phyloP scores from a whole-genome alignment of 192 early-diverging fungal species.

The Entomortierella chlamydospora region DNA sequence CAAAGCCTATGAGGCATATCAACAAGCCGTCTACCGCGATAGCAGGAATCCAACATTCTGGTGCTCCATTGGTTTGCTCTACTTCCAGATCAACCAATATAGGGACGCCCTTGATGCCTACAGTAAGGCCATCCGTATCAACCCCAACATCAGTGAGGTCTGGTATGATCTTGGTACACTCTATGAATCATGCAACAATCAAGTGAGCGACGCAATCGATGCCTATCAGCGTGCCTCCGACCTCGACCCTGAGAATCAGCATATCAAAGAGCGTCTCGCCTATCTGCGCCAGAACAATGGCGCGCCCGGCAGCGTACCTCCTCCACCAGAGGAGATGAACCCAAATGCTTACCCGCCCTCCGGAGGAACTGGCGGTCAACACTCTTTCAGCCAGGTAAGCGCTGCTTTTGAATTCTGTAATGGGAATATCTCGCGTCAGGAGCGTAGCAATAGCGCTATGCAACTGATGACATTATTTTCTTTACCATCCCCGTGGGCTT shows the following conservation, averaged over 20 bases:
- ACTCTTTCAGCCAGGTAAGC: conserved; percentile 45
- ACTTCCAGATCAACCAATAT: conserved; percentile 97
- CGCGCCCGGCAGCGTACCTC: conserved; percentile 25
- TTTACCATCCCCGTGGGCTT: too few species aligned
- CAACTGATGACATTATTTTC: background rate
- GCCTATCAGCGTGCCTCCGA: conserved; percentile 95
- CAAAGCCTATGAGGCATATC: conserved; percentile 97
- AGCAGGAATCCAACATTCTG: conserved; percentile 95
- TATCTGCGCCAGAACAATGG: conserved; percentile 49
- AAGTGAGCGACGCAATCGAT: conserved; percentile 95
- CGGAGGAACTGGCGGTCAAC: conserved; percentile 26
- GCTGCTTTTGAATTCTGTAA: background rate
- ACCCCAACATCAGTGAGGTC: conserved; percentile 95
- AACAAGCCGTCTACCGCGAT: conserved; percentile 96
- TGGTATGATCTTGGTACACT: conserved; percentile 98
- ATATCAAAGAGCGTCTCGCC: conserved; percentile 85
- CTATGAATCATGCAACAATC: conserved; percentile 98
- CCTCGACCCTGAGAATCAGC: conserved; percentile 89
- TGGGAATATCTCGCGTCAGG: background rate
- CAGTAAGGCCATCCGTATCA: conserved; percentile 92
- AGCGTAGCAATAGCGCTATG: background rate
- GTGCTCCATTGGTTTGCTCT: conserved; percentile 99
- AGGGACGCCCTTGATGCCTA: conserved; percentile 98
- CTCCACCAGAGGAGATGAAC: conserved; percentile 47
- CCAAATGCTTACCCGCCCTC: conserved; percentile 24